These are phyloP conservation scores for Exophiala spinifera DNA, from an alignment of 2,329 filamentous ascomycete species.

Conservation along the genomic window DNA sequence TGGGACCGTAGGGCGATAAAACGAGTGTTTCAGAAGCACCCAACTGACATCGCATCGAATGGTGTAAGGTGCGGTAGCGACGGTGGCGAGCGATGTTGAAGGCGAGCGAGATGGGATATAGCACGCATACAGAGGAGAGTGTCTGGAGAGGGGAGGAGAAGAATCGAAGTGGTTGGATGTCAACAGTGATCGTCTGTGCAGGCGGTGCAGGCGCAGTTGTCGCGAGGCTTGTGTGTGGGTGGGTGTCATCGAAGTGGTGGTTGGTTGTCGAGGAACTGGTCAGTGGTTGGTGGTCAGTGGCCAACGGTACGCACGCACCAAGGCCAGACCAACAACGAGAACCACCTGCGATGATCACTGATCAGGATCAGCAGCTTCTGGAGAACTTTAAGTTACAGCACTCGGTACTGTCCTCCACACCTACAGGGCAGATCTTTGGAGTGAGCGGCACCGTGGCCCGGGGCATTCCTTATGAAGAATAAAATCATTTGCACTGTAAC, in stretches of 20 bases:
- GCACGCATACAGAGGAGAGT: no score
- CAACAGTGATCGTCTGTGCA: not conserved
- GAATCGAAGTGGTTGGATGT: conserved; percentile 1
- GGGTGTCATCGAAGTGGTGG: not conserved
- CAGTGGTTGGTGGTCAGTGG: no score
- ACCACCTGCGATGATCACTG: not conserved
- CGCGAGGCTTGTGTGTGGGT: not conserved
- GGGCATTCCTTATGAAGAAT: no score
- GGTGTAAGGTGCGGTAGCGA: not conserved
- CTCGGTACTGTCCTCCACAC: no score
- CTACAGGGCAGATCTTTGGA: no score
- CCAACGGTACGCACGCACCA: no score
- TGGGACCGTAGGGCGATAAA: conserved; percentile 3
- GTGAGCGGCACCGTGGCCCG: no score
- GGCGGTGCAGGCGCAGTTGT: conserved; percentile 1
- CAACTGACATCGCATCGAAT: not conserved
- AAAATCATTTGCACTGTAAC: no score
- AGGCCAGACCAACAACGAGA: no score
- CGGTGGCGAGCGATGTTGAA: not conserved
- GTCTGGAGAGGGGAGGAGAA: not conserved
- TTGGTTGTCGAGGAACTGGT: not conserved
- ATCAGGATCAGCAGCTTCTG: no score
- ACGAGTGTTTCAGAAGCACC: conserved; percentile 6
- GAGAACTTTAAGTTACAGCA: not conserved
- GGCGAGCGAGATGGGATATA: not conserved